Percentiles rank a stretch among this genome's conserved stretches.
Conservation (phyloP, 306 rosid genomes). For the Casuarina glauca region DNA sequence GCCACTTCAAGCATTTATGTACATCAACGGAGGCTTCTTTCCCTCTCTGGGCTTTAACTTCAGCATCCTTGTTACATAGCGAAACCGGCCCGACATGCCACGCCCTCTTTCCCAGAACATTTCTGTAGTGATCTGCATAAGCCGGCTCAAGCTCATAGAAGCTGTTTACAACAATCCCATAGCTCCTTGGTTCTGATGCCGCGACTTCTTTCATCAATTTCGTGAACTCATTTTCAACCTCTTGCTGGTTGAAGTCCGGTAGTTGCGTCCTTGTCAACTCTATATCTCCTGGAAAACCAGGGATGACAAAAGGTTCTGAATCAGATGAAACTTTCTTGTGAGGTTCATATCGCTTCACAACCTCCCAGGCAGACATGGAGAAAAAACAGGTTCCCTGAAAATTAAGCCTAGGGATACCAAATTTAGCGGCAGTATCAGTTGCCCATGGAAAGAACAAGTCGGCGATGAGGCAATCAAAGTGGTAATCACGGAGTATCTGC, state of each 20-base stretch:
- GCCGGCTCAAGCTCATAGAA: slow-evolving; percentile 53
- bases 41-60: slow-evolving; percentile 14
- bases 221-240: not conserved
- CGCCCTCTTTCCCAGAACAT: slow-evolving; percentile 33
- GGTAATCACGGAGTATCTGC: not conserved
- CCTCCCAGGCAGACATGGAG: slow-evolving; percentile 14
- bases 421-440: slow-evolving; percentile 20
- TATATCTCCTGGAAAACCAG: slow-evolving; percentile 42
- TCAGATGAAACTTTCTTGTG: slow-evolving; percentile 39
- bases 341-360: slow-evolving; percentile 28
- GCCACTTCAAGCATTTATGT: slow-evolving; percentile 40
- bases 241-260: not conserved
- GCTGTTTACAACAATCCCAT: slow-evolving; percentile 52
- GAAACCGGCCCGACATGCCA: slow-evolving; percentile 70
- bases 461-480: slow-evolving; percentile 27
- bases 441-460: slow-evolving; percentile 35
- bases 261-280: slow-evolving; percentile 25
- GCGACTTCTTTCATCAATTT: not conserved
- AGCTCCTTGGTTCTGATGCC: slow-evolving; percentile 36
- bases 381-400: slow-evolving; percentile 35
- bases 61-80: slow-evolving; percentile 9
- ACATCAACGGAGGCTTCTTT: slow-evolving; percentile 1
- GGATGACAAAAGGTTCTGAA: slow-evolving; percentile 34
- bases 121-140: slow-evolving; percentile 41
- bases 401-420: slow-evolving; percentile 36